Base-by-base conservation (phyloP, 106 monocot genomes). In the Acanthochlamys bracteata region DNA sequence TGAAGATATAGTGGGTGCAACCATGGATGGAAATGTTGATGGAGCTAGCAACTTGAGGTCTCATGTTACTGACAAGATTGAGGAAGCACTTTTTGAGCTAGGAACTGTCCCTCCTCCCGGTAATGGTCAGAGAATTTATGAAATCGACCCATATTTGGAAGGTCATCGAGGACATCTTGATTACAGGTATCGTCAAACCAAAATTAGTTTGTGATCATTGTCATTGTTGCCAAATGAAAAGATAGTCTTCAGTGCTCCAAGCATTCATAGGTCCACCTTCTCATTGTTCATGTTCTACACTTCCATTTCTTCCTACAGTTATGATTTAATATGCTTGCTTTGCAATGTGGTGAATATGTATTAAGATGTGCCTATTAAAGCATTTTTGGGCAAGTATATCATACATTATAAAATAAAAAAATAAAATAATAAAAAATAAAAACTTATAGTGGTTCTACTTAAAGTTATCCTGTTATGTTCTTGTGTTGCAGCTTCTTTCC, bases 51-150 rank as follows among this genome's bases (percentile, higher is more conserved):
- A 49, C 41, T 23, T 20, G 17, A 10, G 13, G 14, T 61, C 68
- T 45, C 7, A 41, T 39, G 66, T 24, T 61, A 61, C 23, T 57
- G 66, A 56, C 23, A 43, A 65, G 53, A 55, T 0, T 53, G 53
- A 26, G 60, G 64, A 68, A 52, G 49, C 25, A 11, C 19, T 69
- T 62, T 73, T 75, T 39, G 59, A 68, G 15, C 79, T 71, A 63
- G 58, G 47, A 60, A 82, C 10, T 46, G 71, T 89, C 66, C 81
- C 76, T 55, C 82, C 79, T 23, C 70, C 85, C 61, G 85, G 92
- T 11, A 67, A 20, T 56, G 98, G 92, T 11, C 92, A 89, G 71
- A 92, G 58, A 70, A 99, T 99, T 60, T 99, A 83, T 71, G 79
- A 92, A 73, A 81, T 86, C 43, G 98, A 99, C 61, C 81, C 98